A percentile compares a stretch with the other conserved stretches of the same genome.
Evolutionary conservation across 2,329 filamentous ascomycete genomes (phyloP).

Genomic region (Calonectria henricotiae): DNA sequence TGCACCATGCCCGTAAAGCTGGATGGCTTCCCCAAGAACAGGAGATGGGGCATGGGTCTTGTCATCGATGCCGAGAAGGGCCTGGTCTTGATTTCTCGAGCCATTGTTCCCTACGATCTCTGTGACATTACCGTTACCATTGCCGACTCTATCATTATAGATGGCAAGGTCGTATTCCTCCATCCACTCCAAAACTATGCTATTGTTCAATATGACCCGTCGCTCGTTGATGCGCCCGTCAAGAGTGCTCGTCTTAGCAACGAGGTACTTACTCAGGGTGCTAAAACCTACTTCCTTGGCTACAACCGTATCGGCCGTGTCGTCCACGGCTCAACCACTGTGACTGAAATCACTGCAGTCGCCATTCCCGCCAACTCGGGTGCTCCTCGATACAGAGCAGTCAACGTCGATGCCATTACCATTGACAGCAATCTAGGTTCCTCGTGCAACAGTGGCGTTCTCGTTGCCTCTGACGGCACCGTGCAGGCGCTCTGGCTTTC

Average conservation of each 20-base stretch:
- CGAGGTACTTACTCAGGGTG: slow-evolving; percentile 90
- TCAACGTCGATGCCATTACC: slow-evolving; percentile 97
- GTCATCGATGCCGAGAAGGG: slow-evolving; percentile 99
- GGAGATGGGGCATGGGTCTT: slow-evolving; percentile 94
- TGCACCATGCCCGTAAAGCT: slow-evolving; percentile 96
- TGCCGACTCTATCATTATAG: slow-evolving; percentile 94
- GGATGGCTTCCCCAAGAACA: slow-evolving; percentile 96
- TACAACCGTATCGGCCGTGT: slow-evolving; percentile 97
- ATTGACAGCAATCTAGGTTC: slow-evolving; percentile 93
- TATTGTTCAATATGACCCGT: slow-evolving; percentile 94
- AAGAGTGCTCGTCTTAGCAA: slow-evolving; percentile 88
- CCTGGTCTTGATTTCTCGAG: slow-evolving; percentile 92
- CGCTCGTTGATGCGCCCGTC: slow-evolving; percentile 93
- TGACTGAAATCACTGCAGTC: slow-evolving; percentile 97
- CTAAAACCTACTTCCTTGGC: slow-evolving; percentile 96
- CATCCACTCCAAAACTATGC: slow-evolving; percentile 98
- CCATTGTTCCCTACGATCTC: slow-evolving; percentile 95
- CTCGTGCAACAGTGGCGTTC: slow-evolving; percentile 94
- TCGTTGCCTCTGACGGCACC: slow-evolving; percentile 90
- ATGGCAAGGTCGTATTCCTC: slow-evolving; percentile 94
- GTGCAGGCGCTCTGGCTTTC: slow-evolving; percentile 98
- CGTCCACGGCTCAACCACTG: slow-evolving; percentile 92
- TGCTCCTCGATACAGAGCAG: slow-evolving; percentile 92
- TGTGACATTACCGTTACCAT: slow-evolving; percentile 98
- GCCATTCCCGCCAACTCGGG: slow-evolving; percentile 95